A percentile compares a stretch with the other conserved stretches of the same genome.
These are phyloP conservation scores for Cucumis melo DNA, from an alignment of 306 rosid species.

Conservation along the genomic window DNA sequence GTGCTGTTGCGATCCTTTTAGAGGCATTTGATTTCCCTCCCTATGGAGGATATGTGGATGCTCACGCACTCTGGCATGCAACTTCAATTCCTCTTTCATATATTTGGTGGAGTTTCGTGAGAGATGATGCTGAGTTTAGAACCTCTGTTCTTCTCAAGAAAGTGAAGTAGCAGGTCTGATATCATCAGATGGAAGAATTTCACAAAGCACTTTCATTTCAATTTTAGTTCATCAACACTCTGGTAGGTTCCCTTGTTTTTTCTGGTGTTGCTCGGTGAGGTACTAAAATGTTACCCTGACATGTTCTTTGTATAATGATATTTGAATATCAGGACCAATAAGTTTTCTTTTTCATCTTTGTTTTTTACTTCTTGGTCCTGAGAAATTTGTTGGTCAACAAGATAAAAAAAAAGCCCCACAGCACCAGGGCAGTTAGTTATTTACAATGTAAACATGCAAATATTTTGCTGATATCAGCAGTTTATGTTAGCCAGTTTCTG, in stretches of 20 bases:
- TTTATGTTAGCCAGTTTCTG: not conserved
- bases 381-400: slow-evolving; percentile 5
- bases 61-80: slow-evolving; percentile 73
- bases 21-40: slow-evolving; percentile 84
- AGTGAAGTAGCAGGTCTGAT: slow-evolving; percentile 26
- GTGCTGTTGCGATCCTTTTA: slow-evolving; percentile 42
- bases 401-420: slow-evolving; percentile 10
- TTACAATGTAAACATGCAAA: slow-evolving; percentile 8
- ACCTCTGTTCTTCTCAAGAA: slow-evolving; percentile 55
- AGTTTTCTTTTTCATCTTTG: slow-evolving; percentile 1
- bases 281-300: slow-evolving; percentile 30
- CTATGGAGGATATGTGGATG: slow-evolving; percentile 69
- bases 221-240: slow-evolving; percentile 35
- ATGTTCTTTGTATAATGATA: slow-evolving; percentile 20
- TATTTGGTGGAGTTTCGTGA: slow-evolving; percentile 86
- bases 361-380: slow-evolving; percentile 8
- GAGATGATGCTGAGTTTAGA: slow-evolving; percentile 81
- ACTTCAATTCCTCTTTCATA: slow-evolving; percentile 61
- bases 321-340: slow-evolving; percentile 17
- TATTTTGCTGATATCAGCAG: slow-evolving; percentile 1
- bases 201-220: slow-evolving; percentile 20
- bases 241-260: slow-evolving; percentile 31
- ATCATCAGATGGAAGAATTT: slow-evolving; percentile 23
- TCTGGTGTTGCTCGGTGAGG: slow-evolving; percentile 15
- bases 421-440: slow-evolving; percentile 1